These are phyloP conservation scores for Colletotrichum liriopes DNA, from an alignment of 2,329 filamentous ascomycete species.

Conservation along the genomic window DNA sequence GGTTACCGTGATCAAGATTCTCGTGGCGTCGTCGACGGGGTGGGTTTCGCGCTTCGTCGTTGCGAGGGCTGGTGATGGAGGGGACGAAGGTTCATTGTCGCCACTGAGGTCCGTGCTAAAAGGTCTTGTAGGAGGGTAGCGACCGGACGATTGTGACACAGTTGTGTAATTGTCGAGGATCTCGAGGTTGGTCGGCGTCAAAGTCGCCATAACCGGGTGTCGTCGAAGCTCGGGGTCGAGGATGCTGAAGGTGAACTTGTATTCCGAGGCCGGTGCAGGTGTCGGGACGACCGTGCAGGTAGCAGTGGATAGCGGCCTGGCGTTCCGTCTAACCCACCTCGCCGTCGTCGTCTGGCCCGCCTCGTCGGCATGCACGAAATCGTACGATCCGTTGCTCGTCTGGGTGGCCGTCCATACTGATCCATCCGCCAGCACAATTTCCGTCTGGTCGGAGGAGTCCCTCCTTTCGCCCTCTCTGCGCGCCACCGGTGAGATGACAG, in stretches of 20 bases:
- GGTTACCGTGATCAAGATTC: constrained; percentile 46
- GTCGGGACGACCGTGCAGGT: constrained; percentile 44
- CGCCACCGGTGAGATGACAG: constrained; percentile 72
- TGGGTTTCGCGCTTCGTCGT: constrained; percentile 37
- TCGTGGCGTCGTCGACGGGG: constrained; percentile 45
- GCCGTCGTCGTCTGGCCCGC: constrained; percentile 73
- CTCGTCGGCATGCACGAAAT: constrained; percentile 75
- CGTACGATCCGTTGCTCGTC: constrained; percentile 72
- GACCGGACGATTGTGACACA: constrained; percentile 65
- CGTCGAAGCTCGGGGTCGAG: constrained; percentile 78
- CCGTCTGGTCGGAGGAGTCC: constrained; percentile 66
- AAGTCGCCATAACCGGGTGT: constrained; percentile 81
- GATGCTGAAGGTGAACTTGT: constrained; percentile 83
- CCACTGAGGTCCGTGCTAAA: constrained; percentile 44
- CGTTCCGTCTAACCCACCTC: constrained; percentile 75
- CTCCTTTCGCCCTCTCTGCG: constrained; percentile 63
- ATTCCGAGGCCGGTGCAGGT: constrained; percentile 55
- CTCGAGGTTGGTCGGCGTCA: constrained; percentile 76
- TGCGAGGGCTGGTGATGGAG: constrained; percentile 11
- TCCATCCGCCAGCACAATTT: constrained; percentile 78
- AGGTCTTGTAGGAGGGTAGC: constrained; percentile 62
- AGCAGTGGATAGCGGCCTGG: constrained; percentile 45
- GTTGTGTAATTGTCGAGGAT: constrained; percentile 79
- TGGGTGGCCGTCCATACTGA: constrained; percentile 70
- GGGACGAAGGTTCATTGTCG: constrained; percentile 33